These are phyloP conservation scores for Themeda triandra DNA, from an alignment of 176 grass and related monocot species.

Conservation along the genomic window DNA sequence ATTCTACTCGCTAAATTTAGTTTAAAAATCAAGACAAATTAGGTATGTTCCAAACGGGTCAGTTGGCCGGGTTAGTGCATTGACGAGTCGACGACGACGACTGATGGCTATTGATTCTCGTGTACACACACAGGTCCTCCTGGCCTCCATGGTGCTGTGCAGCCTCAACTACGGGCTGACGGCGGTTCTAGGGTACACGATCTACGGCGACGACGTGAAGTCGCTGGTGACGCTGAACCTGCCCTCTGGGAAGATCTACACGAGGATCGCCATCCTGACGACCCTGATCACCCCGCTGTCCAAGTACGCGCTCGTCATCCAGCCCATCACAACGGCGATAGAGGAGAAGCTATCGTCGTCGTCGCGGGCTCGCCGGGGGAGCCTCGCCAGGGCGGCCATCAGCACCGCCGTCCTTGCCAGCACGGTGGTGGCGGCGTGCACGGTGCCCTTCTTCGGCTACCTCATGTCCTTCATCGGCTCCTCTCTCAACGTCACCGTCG, in stretches of 20 bases:
- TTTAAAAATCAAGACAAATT: too few relatives aligned
- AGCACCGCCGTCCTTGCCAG: constrained; percentile 45
- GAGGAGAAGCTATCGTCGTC: constrained; percentile 31
- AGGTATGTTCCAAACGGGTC: background rate
- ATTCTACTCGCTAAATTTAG: too few relatives aligned
- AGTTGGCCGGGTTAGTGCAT: too few relatives aligned
- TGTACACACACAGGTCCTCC: constrained; percentile 16
- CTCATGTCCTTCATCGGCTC: constrained; percentile 63
- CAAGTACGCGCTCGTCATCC: constrained; percentile 53
- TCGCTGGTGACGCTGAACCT: constrained; percentile 61
- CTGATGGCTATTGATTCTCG: too few relatives aligned
- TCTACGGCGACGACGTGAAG: constrained; percentile 48
- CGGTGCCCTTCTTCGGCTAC: constrained; percentile 59
- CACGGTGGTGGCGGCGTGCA: constrained; percentile 47
- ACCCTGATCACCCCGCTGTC: constrained; percentile 58
- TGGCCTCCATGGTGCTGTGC: constrained; percentile 42
- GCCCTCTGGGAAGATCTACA: constrained; percentile 43
- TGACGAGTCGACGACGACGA: too few relatives aligned
- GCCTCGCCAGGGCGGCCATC: constrained; percentile 9
- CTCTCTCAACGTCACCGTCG: constrained; percentile 46
- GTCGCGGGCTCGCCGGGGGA: background rate
- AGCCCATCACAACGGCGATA: constrained; percentile 40
- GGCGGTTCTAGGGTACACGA: constrained; percentile 51
- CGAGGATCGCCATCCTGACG: constrained; percentile 49
- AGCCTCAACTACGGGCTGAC: constrained; percentile 53